Conservation (phyloP, 768 basidiomycete genomes). For the Boletus eberwhitei region DNA sequence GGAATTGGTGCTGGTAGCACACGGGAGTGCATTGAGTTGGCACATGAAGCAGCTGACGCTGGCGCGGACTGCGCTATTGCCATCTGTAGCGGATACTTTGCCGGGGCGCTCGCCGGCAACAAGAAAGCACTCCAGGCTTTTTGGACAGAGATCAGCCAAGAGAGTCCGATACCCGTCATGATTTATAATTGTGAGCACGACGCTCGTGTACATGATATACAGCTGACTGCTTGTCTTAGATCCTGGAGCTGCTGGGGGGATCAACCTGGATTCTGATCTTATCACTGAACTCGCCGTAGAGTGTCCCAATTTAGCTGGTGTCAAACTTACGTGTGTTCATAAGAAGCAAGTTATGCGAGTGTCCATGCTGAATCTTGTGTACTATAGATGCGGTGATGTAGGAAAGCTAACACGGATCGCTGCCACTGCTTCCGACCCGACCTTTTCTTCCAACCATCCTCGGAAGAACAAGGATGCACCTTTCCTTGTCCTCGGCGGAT, state of each 20-base stretch:
- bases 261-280: slow-evolving; percentile 88
- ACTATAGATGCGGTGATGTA: slow-evolving; percentile 85
- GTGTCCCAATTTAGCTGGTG: slow-evolving; percentile 76
- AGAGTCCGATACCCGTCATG: slow-evolving; percentile 83
- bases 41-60: slow-evolving; percentile 72
- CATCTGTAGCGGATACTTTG: slow-evolving; percentile 85
- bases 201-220: neutral
- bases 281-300: slow-evolving; percentile 76
- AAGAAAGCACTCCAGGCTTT: slow-evolving; percentile 71
- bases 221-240: slow-evolving; percentile 40
- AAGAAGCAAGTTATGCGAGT: neutral
- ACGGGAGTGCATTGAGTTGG: slow-evolving; percentile 73
- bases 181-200: slow-evolving; percentile 75
- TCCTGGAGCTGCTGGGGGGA: slow-evolving; percentile 84
- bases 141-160: slow-evolving; percentile 72
- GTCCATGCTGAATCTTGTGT: slow-evolving; percentile 7
- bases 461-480: slow-evolving; percentile 63
- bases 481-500: slow-evolving; percentile 87
- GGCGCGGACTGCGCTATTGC: slow-evolving; percentile 88
- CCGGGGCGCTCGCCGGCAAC: slow-evolving; percentile 63
- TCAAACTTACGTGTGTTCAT: slow-evolving; percentile 79
- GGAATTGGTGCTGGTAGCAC: slow-evolving; percentile 86
- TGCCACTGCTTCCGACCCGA: slow-evolving; percentile 54
- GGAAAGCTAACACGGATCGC: slow-evolving; percentile 88
- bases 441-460: slow-evolving; percentile 58